Evolutionary conservation across 805 yeast genomes (phyloP).

Genomic region (Kluyveromyces dobzhanskii): DNA sequence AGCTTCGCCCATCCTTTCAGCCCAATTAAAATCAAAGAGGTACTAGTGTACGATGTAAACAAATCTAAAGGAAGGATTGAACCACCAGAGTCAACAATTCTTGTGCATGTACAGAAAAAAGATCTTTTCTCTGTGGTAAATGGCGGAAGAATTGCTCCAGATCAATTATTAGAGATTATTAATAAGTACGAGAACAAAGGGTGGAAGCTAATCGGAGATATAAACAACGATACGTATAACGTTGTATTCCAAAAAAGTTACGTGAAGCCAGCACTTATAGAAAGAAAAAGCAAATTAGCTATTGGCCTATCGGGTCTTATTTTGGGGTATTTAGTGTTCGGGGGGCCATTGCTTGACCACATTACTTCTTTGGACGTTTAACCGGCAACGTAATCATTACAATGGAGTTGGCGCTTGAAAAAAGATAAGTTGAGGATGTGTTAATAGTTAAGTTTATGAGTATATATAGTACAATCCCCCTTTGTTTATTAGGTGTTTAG

Average conservation of each 20-base stretch:
- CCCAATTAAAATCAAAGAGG: conserved; percentile 1
- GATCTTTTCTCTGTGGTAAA: conserved; percentile 24
- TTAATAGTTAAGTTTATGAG: too few species aligned
- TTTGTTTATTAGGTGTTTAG: too few species aligned
- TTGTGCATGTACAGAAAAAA: conserved; percentile 16
- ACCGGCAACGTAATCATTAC: too few species aligned
- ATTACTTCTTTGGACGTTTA: too few species aligned
- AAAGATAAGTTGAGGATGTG: neutral
- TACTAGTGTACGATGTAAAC: conserved; percentile 11
- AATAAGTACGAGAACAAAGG: conserved; percentile 15
- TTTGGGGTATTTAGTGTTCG: neutral
- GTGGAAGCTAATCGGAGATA: conserved; percentile 24
- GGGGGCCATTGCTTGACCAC: neutral
- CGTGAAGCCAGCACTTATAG: neutral
- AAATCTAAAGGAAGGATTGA: conserved; percentile 5
- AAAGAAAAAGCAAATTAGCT: neutral
- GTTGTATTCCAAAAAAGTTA: conserved; percentile 15
- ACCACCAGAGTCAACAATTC: conserved; percentile 8
- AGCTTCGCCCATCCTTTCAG: neutral
- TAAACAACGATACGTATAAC: conserved; percentile 13
- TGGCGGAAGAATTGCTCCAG: conserved; percentile 17
- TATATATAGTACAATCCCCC: too few species aligned
- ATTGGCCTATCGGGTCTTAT: neutral
- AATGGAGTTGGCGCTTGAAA: too few species aligned
- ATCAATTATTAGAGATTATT: conserved; percentile 16